Percentiles rank a stretch among this genome's conserved stretches.
Conservation (phyloP, 2,329 filamentous ascomycete species). For the Fusarium irregulare region DNA sequence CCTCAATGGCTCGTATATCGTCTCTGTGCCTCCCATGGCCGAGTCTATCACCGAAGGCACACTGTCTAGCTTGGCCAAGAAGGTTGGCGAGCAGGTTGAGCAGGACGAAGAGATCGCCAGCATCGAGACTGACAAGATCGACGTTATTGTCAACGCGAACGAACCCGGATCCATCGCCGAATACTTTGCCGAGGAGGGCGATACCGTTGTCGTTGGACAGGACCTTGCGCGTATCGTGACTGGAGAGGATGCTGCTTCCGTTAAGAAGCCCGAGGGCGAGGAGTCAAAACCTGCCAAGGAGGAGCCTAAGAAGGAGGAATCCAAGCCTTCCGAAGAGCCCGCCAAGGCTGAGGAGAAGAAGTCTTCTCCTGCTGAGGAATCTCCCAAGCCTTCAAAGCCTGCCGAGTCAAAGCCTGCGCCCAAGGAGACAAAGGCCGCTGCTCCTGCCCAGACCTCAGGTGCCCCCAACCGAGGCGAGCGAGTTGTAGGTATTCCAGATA, state of each 20-base stretch:
- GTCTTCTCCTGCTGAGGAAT: slow-evolving; percentile 23
- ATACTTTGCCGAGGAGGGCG: slow-evolving; percentile 48
- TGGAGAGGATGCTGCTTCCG: slow-evolving; percentile 35
- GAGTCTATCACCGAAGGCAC: slow-evolving; percentile 51
- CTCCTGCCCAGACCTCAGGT: slow-evolving; percentile 20
- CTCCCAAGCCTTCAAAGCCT: slow-evolving; percentile 30
- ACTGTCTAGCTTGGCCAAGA: slow-evolving; percentile 43
- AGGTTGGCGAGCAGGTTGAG: slow-evolving; percentile 48
- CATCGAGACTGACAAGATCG: slow-evolving; percentile 52
- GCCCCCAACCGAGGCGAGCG: slow-evolving; percentile 33
- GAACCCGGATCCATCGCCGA: slow-evolving; percentile 45
- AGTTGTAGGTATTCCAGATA: slow-evolving; percentile 21
- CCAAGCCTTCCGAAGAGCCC: slow-evolving; percentile 26
- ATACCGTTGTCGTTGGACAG: slow-evolving; percentile 50
- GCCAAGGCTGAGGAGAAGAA: slow-evolving; percentile 35
- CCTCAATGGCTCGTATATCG: slow-evolving; percentile 41
- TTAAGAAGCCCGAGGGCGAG: slow-evolving; percentile 37
- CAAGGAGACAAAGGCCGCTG: slow-evolving; percentile 24
- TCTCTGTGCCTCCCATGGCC: slow-evolving; percentile 49
- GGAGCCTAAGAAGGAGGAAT: slow-evolving; percentile 37
- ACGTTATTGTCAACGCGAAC: slow-evolving; percentile 47
- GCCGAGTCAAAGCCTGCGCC: slow-evolving; percentile 35
- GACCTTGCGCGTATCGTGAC: slow-evolving; percentile 47
- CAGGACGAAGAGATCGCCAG: slow-evolving; percentile 49
- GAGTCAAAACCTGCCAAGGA: slow-evolving; percentile 30